phyloP scores from a whole-genome alignment of 192 early-diverging fungal species.

The Dissophora globulifera region DNA sequence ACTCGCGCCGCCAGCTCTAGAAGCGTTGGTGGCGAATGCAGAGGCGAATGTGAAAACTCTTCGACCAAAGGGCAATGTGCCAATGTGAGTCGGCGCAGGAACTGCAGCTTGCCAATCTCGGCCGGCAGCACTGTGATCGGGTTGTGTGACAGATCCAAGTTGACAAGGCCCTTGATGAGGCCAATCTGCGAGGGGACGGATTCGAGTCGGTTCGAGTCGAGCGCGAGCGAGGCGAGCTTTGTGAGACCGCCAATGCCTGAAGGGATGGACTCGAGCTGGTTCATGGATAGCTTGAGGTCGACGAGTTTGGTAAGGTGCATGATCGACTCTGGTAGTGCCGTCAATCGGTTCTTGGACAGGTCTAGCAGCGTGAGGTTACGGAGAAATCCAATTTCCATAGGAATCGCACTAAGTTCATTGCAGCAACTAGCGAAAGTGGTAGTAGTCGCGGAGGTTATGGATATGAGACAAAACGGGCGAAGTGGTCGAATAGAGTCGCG shows the following conservation, averaged over 20 bases:
- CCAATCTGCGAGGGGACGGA: conserved; percentile 75
- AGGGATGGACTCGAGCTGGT: conserved; percentile 73
- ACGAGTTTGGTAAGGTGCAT: conserved; percentile 70
- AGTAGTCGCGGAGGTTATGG: too few relatives aligned
- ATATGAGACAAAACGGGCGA: too few relatives aligned
- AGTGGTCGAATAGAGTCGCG: too few relatives aligned
- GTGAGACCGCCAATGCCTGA: conserved; percentile 66
- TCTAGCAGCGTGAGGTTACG: conserved; percentile 72
- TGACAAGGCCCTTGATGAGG: conserved; percentile 65
- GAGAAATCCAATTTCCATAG: conserved; percentile 79
- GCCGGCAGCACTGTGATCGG: conserved; percentile 74
- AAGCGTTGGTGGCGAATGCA: conserved; percentile 69
- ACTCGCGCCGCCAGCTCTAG: conserved; percentile 81
- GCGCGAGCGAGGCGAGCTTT: conserved; percentile 71
- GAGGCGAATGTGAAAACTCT: conserved; percentile 54
- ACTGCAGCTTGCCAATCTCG: conserved; percentile 75
- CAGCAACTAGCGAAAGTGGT: conserved; percentile 66
- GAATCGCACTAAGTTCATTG: conserved; percentile 76
- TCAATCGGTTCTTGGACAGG: conserved; percentile 72
- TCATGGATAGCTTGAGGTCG: conserved; percentile 72
- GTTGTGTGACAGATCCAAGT: conserved; percentile 75
- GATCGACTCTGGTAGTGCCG: conserved; percentile 74
- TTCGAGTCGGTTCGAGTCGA: conserved; percentile 70
- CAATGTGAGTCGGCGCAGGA: conserved; percentile 66
- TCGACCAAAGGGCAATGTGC: conserved; percentile 65